Evolutionary conservation across 371 early-diverging fungal genomes (phyloP).

Genomic region (Mortierella sp.): DNA sequence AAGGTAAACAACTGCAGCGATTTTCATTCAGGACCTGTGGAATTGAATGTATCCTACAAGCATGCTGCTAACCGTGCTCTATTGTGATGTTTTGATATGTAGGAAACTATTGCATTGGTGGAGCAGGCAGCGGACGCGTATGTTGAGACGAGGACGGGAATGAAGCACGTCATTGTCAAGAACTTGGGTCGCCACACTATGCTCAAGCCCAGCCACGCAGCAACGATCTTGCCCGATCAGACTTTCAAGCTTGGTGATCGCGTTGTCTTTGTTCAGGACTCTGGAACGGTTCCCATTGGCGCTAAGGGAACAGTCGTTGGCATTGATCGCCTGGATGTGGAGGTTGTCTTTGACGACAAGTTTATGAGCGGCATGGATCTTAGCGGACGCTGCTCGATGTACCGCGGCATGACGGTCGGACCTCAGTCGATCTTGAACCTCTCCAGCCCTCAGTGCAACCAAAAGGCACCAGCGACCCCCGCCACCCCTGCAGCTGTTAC

Average conservation of each 20-base stretch:
- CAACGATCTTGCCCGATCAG: constrained; percentile 79
- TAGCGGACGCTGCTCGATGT: constrained; percentile 80
- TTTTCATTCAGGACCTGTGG: background rate
- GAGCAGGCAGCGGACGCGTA: constrained; percentile 67
- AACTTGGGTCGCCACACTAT: constrained; percentile 67
- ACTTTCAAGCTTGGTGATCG: constrained; percentile 91
- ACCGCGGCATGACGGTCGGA: constrained; percentile 77
- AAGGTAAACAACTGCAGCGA: constrained; percentile 55
- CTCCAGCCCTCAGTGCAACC: constrained; percentile 63
- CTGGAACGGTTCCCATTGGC: constrained; percentile 86
- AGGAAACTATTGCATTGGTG: constrained; percentile 68
- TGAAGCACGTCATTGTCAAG: constrained; percentile 71
- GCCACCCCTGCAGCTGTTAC: constrained; percentile 20
- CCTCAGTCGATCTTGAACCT: constrained; percentile 74
- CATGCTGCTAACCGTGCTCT: background rate
- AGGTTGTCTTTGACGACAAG: constrained; percentile 88
- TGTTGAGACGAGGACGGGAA: constrained; percentile 58
- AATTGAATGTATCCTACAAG: background rate
- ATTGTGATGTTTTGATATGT: background rate
- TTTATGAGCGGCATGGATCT: constrained; percentile 88
- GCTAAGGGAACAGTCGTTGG: constrained; percentile 90
- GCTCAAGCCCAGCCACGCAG: constrained; percentile 86
- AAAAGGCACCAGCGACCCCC: constrained; percentile 17
- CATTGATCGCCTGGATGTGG: constrained; percentile 78
- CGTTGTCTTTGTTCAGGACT: constrained; percentile 82